Base-by-base conservation (phyloP, 352 stramenopile genomes). In the Globisporangium spinosum region DNA sequence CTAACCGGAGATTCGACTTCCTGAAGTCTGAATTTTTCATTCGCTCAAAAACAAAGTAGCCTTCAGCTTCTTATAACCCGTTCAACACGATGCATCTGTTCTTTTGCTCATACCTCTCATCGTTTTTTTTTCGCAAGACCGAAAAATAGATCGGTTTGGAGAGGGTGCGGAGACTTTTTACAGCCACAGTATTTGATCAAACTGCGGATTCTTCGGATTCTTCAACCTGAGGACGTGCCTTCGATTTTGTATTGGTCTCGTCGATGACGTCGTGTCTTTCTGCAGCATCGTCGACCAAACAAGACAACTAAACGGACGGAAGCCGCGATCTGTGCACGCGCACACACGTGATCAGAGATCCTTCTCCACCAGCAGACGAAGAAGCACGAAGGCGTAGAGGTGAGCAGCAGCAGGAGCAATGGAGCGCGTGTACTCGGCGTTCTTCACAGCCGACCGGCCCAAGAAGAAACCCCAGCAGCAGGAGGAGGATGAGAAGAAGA, bases 371-470 rank as follows among this genome's bases (percentile, higher is more conserved):
- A 45, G 12, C 29, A 17, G 22, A 27, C 49, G 22, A 56, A 25
- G 22, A 27, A 32, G n/a, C 7, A 25, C 6, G 54, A 15, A 40
- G 7, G 17, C 25, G 25, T n/a, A n/a, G 38, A 45, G 38, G n/a
- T 23, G 75, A 72, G 59, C 5, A 64, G 65, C 4, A 70, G 69
- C 67, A 58, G 55, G 3, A 47, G 25, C 35, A 12, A 95, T 95
- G 86, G 86, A 95, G 74, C 88, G 88, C 40, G 82, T 95, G 58
- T 95, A 95, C 73, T 95, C 88, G 65, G 88, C 88, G 53, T 91
- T 95, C 64, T 95, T 95, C 70, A 85, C 78, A 38, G 68, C 64
- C 56, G 80, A 89, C 56, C 76, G 76, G 9, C 73, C 80, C 53
- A 61, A 61, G 35, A 71, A 79, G 70, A 73, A 70, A 23, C 67